These are phyloP conservation scores for Diaporthe destruens DNA, from an alignment of 2,329 filamentous ascomycete species.

Conservation along the genomic window DNA sequence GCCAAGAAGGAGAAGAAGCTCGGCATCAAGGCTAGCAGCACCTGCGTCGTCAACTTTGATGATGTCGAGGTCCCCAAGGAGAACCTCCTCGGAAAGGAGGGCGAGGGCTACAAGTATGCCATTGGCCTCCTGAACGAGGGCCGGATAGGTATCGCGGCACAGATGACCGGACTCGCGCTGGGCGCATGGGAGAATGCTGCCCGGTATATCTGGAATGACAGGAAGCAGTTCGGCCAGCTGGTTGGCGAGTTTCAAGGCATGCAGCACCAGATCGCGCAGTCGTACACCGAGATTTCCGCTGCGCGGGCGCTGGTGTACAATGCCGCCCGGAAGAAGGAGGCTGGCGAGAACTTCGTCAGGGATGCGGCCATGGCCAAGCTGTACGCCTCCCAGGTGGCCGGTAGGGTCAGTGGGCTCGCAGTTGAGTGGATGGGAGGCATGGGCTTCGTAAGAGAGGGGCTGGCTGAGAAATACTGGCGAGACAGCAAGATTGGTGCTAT, in stretches of 20 bases:
- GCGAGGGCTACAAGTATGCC: conserved; percentile 97
- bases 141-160: conserved; percentile 95
- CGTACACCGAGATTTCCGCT: conserved; percentile 92
- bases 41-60: conserved; percentile 97
- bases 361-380: conserved; percentile 99
- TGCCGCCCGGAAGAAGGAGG: conserved; percentile 97
- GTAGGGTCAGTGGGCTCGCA: conserved; percentile 84
- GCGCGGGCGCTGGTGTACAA: conserved; percentile 95
- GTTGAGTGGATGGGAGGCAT: conserved; percentile 99
- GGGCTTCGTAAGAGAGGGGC: conserved; percentile 96
- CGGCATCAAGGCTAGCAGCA: conserved; percentile 94
- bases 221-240: conserved; percentile 93
- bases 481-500: conserved; percentile 99
- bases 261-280: conserved; percentile 98
- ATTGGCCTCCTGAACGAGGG: conserved; percentile 96
- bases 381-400: conserved; percentile 92
- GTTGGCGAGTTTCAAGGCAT: conserved; percentile 99
- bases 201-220: conserved; percentile 97
- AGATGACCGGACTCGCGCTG: conserved; percentile 97
- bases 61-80: conserved; percentile 91
- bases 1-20: conserved; percentile 99
- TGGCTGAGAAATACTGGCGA: conserved; percentile 97
- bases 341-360: conserved; percentile 92
- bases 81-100: conserved; percentile 88
- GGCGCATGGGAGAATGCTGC: conserved; percentile 97